Conservation (phyloP, 495 filamentous ascomycete genomes). For the Cairneyella variabilis region DNA sequence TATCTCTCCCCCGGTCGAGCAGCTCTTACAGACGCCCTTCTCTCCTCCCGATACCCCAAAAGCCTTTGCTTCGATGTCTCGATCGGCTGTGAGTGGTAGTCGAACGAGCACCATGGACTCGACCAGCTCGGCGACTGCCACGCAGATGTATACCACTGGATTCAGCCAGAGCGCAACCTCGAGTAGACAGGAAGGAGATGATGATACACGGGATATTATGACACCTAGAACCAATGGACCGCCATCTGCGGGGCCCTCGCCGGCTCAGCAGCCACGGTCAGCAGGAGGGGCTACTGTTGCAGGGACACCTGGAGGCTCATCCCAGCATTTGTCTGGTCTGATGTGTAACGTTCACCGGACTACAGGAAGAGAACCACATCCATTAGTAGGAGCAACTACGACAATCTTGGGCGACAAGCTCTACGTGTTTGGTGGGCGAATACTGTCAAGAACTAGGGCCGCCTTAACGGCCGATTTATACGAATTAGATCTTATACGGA, state of each 20-base stretch:
- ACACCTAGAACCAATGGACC: constrained; percentile 48
- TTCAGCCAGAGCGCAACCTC: constrained; percentile 42
- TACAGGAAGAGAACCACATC: constrained; percentile 85
- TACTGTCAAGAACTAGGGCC: constrained; percentile 76
- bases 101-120: constrained; percentile 61
- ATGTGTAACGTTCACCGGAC: constrained; percentile 92
- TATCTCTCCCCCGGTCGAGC: constrained; percentile 15
- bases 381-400: constrained; percentile 90
- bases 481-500: constrained; percentile 83
- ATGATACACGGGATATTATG: constrained; percentile 41
- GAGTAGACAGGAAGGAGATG: constrained; percentile 37
- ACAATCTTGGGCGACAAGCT: constrained; percentile 92
- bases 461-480: constrained; percentile 82
- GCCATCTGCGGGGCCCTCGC: constrained; percentile 43
- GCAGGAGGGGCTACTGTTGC: constrained; percentile 45
- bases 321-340: constrained; percentile 70
- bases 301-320: constrained; percentile 38
- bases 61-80: constrained; percentile 19
- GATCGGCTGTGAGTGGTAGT: constrained; percentile 30
- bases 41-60: constrained; percentile 20
- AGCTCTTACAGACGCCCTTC: constrained; percentile 5
- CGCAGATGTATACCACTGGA: constrained; percentile 34
- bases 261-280: constrained; percentile 28
- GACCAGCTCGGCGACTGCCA: constrained; percentile 39
- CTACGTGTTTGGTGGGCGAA: constrained; percentile 91